Evolutionary conservation across 176 grass and related monocot genomes (phyloP).

Genomic region (Avena sativa): DNA sequence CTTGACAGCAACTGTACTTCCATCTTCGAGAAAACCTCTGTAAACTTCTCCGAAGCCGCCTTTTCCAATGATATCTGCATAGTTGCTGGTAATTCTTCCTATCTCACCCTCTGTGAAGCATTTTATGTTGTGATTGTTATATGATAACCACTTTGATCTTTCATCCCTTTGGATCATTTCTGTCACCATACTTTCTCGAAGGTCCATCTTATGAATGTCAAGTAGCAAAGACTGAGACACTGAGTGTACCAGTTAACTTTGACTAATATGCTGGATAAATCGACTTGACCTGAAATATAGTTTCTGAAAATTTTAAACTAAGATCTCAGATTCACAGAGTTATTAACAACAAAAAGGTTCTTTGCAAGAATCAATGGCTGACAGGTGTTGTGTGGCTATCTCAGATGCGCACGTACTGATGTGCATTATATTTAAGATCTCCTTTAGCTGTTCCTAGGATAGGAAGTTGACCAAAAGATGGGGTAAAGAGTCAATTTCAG

Average conservation of each 20-base stretch:
- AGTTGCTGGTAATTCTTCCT: constrained; percentile 12
- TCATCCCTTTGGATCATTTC: not conserved
- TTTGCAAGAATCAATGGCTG: not conserved
- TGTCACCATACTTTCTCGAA: not conserved
- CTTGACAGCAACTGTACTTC: constrained; percentile 27
- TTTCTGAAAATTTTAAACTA: not conserved
- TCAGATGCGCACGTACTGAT: not conserved
- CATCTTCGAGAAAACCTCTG: not conserved
- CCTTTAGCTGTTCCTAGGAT: not conserved
- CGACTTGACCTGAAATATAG: not conserved
- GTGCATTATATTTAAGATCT: not conserved
- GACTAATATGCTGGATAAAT: not conserved
- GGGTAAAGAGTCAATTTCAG: too few species aligned
- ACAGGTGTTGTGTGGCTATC: not conserved
- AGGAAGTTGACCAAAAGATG: too few species aligned
- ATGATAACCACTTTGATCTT: not conserved
- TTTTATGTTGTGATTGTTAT: constrained; percentile 17
- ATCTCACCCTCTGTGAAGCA: not conserved
- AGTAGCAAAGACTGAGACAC: not conserved
- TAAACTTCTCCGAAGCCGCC: constrained; percentile 28
- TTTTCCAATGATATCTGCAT: not conserved
- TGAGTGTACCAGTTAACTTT: not conserved
- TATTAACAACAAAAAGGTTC: not conserved
- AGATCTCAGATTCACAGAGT: not conserved
- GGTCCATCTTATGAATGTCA: not conserved